Evolutionary conservation across 768 basidiomycete genomes (phyloP).

Genomic region (Naganishia vaughanmartiniae): DNA sequence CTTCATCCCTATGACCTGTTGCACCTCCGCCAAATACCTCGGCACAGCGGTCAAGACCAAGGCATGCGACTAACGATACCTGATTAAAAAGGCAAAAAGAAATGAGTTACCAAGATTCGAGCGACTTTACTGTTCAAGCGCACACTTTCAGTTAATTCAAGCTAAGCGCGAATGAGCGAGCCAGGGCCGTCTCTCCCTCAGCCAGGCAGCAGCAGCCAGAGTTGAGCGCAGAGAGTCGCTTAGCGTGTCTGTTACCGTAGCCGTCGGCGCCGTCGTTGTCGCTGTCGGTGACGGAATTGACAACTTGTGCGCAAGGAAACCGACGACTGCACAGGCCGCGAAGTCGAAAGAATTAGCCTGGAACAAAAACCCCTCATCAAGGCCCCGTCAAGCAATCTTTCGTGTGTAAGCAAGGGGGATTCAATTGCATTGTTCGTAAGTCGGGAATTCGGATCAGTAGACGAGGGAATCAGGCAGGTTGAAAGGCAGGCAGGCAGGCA

Average conservation of each 20-base stretch:
- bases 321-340: neutral
- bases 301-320: neutral
- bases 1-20: no score
- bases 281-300: conserved; percentile 6
- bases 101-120: neutral
- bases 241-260: neutral
- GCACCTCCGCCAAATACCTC: no score
- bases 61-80: neutral
- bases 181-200: neutral
- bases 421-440: conserved; percentile 25
- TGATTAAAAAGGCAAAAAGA: neutral
- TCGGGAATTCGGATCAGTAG: neutral
- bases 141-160: neutral
- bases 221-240: neutral
- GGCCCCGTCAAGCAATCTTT: conserved; percentile 26
- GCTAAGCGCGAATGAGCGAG: neutral
- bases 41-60: no score
- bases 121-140: neutral
- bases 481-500: neutral
- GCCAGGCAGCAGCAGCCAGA: conserved; percentile 3
- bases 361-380: conserved; percentile 25
- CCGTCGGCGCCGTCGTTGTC: conserved; percentile 8
- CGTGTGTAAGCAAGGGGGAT: conserved; percentile 27
- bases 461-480: conserved; percentile 3
- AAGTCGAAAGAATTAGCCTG: conserved; percentile 1